Conservation (phyloP, 2,329 filamentous ascomycete genomes). For the Dothideomycetes sp. region DNA sequence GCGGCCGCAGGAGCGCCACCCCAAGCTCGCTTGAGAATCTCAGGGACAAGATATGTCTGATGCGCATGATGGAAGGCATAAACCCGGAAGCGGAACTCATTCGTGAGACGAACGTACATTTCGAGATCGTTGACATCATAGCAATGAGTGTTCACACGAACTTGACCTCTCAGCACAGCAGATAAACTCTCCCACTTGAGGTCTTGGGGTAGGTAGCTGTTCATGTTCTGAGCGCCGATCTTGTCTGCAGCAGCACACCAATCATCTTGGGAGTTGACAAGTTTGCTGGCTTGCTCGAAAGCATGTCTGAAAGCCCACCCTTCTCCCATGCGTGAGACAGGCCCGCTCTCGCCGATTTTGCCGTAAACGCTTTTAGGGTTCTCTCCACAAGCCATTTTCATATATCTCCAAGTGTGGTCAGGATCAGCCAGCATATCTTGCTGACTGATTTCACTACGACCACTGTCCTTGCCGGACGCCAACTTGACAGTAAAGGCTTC, state of each 20-base stretch:
- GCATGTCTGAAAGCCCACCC: slow-evolving; percentile 61
- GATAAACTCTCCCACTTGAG: slow-evolving; percentile 55
- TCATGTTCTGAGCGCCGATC: slow-evolving; percentile 43
- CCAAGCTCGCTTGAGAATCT: slow-evolving; percentile 39
- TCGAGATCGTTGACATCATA: slow-evolving; percentile 62
- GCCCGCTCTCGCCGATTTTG: slow-evolving; percentile 43
- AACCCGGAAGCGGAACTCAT: slow-evolving; percentile 60
- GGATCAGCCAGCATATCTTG: slow-evolving; percentile 57
- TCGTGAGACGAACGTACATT: slow-evolving; percentile 59
- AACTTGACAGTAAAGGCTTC: slow-evolving; percentile 63
- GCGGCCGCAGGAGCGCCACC: slow-evolving; percentile 37
- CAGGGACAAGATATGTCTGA: slow-evolving; percentile 56
- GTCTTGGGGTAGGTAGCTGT: slow-evolving; percentile 52
- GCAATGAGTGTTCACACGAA: slow-evolving; percentile 62
- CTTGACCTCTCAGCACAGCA: slow-evolving; percentile 56
- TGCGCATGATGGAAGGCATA: slow-evolving; percentile 58
- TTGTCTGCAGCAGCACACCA: slow-evolving; percentile 54
- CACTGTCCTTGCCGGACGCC: slow-evolving; percentile 50
- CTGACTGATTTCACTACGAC: slow-evolving; percentile 54
- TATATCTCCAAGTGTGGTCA: slow-evolving; percentile 57
- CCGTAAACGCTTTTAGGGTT: slow-evolving; percentile 58
- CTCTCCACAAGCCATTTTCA: slow-evolving; percentile 70
- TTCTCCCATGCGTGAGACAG: slow-evolving; percentile 56
- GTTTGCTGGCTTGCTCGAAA: slow-evolving; percentile 51
- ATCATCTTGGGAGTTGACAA: slow-evolving; percentile 55